phyloP scores from a whole-genome alignment of 768 basidiomycete genomes.

The Hypholoma fasciculare region DNA sequence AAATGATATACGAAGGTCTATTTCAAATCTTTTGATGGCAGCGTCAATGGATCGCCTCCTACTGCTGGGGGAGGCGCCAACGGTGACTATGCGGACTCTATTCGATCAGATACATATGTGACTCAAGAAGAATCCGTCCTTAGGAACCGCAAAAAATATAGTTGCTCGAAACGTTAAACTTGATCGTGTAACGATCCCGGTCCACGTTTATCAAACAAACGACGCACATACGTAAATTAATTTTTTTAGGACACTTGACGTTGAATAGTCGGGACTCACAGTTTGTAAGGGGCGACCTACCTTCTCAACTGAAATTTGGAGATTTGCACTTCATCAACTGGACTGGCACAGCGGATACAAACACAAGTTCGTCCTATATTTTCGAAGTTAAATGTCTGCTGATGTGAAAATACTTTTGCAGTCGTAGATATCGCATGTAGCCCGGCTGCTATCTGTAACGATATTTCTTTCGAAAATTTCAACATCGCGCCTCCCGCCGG shows the following conservation, averaged over 20 bases:
- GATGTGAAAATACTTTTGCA: background rate
- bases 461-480: conserved; percentile 42
- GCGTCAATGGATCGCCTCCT: conserved; percentile 51
- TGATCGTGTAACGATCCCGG: conserved; percentile 44
- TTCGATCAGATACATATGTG: background rate
- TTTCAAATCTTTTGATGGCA: conserved; percentile 57
- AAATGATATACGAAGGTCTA: conserved; percentile 38
- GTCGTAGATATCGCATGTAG: conserved; percentile 43
- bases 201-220: conserved; percentile 55
- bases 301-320: conserved; percentile 48
- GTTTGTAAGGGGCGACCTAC: conserved; percentile 43
- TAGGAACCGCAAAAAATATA: conserved; percentile 48
- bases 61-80: conserved; percentile 57
- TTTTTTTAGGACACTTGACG: background rate
- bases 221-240: conserved; percentile 40
- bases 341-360: conserved; percentile 44
- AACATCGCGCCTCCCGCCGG: conserved; percentile 37
- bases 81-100: conserved; percentile 28
- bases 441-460: conserved; percentile 42
- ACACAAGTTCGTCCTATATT: conserved; percentile 29
- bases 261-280: background rate
- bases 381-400: too few species aligned
- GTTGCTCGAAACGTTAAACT: conserved; percentile 41
- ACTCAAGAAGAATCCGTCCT: background rate
- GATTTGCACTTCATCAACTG: conserved; percentile 46